Conservation (phyloP, 768 basidiomycete species). For the Mycena epipterygia region DNA sequence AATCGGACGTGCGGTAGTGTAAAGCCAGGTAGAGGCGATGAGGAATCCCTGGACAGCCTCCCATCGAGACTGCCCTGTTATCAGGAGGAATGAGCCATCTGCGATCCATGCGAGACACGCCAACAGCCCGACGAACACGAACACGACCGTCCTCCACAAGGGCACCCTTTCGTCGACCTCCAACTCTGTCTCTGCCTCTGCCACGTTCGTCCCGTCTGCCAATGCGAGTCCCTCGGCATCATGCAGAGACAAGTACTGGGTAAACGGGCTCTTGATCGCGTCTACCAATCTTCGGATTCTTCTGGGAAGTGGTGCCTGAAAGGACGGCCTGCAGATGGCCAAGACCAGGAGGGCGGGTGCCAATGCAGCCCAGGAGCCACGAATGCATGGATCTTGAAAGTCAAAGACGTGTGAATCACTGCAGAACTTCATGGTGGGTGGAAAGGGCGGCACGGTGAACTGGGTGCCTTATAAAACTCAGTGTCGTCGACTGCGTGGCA, state of each 20-base stretch:
- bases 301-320: slow-evolving; percentile 48
- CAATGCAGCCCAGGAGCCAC: slow-evolving; percentile 66
- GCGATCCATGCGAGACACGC: slow-evolving; percentile 72
- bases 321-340: slow-evolving; percentile 51
- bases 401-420: slow-evolving; percentile 53
- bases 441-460: no score
- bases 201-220: slow-evolving; percentile 37
- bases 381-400: slow-evolving; percentile 60
- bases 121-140: slow-evolving; percentile 68
- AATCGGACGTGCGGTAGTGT: slow-evolving; percentile 69
- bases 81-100: slow-evolving; percentile 66
- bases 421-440: slow-evolving; percentile 49
- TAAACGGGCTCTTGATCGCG: slow-evolving; percentile 50
- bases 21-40: slow-evolving; percentile 74
- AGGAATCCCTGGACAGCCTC: slow-evolving; percentile 59
- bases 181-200: slow-evolving; percentile 26
- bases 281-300: slow-evolving; percentile 41
- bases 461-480: no score
- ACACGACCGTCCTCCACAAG: slow-evolving; percentile 71
- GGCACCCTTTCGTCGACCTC: slow-evolving; percentile 50
- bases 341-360: slow-evolving; percentile 63
- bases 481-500: no score
- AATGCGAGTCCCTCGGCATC: slow-evolving; percentile 66
- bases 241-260: slow-evolving; percentile 60
- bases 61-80: slow-evolving; percentile 53